Evolutionary conservation across 2,329 filamentous ascomycete species (phyloP).

Genomic region (Nannizziopsis barbatae): DNA sequence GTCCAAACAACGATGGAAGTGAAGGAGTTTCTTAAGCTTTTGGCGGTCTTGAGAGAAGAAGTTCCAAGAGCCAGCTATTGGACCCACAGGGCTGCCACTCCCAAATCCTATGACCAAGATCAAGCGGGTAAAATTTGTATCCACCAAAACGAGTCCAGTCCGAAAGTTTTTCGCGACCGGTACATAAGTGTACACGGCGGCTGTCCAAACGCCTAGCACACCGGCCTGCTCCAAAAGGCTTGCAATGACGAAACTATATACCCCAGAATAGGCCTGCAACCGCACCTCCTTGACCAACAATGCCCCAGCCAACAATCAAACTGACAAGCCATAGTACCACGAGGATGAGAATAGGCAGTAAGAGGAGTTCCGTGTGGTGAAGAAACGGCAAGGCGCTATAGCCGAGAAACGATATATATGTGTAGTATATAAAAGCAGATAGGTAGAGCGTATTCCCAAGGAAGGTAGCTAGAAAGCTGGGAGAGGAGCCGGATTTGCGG

Average conservation of each 20-base stretch:
- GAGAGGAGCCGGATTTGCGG: constrained; percentile 36
- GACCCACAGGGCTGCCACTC: not conserved
- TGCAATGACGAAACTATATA: constrained; percentile 17
- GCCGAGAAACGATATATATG: constrained; percentile 56
- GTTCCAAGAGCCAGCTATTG: too few species aligned
- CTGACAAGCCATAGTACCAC: constrained; percentile 48
- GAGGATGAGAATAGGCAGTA: constrained; percentile 51
- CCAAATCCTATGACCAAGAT: too few species aligned
- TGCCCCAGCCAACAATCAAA: constrained; percentile 37
- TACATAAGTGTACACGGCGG: too few species aligned
- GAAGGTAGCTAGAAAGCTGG: constrained; percentile 40
- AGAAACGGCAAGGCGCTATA: constrained; percentile 59
- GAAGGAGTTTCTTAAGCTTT: too few species aligned
- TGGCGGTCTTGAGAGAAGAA: too few species aligned
- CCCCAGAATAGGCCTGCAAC: constrained; percentile 38
- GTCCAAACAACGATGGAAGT: too few species aligned
- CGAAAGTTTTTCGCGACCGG: too few species aligned
- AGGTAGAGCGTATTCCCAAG: constrained; percentile 57
- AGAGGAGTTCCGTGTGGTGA: constrained; percentile 54
- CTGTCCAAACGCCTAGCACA: too few species aligned
- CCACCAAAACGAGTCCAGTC: not conserved
- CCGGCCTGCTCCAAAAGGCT: not conserved
- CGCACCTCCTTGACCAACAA: constrained; percentile 35
- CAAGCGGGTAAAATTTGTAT: not conserved
- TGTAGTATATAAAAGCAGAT: constrained; percentile 55